Percentiles rank a stretch among this genome's conserved stretches.
phyloP scores from a whole-genome alignment of 2,329 filamentous ascomycete species.

The Neopestalotiopsis sp. region DNA sequence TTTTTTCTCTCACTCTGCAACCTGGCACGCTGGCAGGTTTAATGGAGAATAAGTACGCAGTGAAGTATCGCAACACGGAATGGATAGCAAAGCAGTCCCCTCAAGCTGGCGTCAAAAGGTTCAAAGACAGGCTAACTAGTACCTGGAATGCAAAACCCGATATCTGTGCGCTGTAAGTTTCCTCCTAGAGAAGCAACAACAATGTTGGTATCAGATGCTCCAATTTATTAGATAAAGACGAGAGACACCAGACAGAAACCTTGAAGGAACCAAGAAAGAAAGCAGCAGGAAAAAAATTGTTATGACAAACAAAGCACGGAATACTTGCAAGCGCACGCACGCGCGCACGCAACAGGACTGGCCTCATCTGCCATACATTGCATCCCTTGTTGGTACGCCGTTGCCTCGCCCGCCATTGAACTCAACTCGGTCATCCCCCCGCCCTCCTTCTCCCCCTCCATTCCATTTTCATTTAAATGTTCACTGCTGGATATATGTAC shows the following conservation, averaged over 20 bases:
- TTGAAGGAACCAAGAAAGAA: background rate
- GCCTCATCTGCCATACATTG: background rate
- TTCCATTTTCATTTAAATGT: background rate
- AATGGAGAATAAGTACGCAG: no score
- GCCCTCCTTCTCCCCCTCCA: background rate
- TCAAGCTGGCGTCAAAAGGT: background rate
- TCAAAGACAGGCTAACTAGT: background rate
- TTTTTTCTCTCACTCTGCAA: no score
- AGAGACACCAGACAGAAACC: no score
- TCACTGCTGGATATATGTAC: background rate
- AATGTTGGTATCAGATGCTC: no score
- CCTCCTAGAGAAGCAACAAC: no score
- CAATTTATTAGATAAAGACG: no score
- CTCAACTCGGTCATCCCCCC: background rate
- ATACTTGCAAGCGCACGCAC: background rate
- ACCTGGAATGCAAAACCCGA: no score
- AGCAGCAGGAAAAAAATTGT: background rate
- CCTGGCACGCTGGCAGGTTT: no score
- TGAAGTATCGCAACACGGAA: no score
- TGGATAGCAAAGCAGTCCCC: background rate
- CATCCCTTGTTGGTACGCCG: background rate
- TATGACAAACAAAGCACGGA: background rate
- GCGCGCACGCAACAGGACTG: background rate
- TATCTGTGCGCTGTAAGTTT: no score
- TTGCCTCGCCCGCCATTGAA: background rate